Evolutionary conservation across 805 yeast genomes (phyloP).

Genomic region (Nakazawaea populi): DNA sequence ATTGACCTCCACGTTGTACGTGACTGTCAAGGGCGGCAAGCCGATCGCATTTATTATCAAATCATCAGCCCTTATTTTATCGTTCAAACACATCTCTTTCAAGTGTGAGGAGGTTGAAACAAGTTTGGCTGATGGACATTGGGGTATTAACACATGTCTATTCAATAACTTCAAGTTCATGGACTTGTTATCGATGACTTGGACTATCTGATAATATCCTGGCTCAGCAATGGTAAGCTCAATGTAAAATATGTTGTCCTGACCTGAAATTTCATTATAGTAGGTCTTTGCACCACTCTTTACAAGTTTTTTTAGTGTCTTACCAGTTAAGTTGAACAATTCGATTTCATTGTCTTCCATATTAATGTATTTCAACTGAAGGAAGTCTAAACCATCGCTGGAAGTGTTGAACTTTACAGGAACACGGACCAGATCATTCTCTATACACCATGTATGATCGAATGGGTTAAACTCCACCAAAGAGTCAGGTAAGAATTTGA

Average conservation of each 20-base stretch:
- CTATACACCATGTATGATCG: slow-evolving; percentile 56
- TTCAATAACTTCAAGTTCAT: slow-evolving; percentile 55
- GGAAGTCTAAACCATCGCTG: slow-evolving; percentile 59
- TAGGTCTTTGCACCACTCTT: slow-evolving; percentile 6
- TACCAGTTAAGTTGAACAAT: slow-evolving; percentile 47
- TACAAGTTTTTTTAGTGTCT: slow-evolving; percentile 40
- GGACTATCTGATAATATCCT: slow-evolving; percentile 70
- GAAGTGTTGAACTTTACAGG: slow-evolving; percentile 76
- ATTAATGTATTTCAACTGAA: slow-evolving; percentile 60
- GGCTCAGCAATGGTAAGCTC: slow-evolving; percentile 61
- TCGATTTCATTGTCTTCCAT: slow-evolving; percentile 44
- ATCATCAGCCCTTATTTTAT: slow-evolving; percentile 31
- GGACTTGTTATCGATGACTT: slow-evolving; percentile 54
- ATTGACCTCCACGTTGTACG: slow-evolving; percentile 42
- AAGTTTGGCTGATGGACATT: slow-evolving; percentile 73
- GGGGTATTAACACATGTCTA: slow-evolving; percentile 59
- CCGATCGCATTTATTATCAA: slow-evolving; percentile 55
- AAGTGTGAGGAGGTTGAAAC: slow-evolving; percentile 16
- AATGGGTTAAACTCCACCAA: slow-evolving; percentile 80
- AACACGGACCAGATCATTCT: slow-evolving; percentile 32
- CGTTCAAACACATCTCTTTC: slow-evolving; percentile 60
- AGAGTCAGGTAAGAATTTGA: slow-evolving; percentile 87
- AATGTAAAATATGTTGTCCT: slow-evolving; percentile 46
- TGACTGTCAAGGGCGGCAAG: slow-evolving; percentile 67
- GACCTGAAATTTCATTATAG: slow-evolving; percentile 12